These are phyloP conservation scores for Eleusine coracana DNA, from an alignment of 176 grass and related monocot species.

Conservation along the genomic window DNA sequence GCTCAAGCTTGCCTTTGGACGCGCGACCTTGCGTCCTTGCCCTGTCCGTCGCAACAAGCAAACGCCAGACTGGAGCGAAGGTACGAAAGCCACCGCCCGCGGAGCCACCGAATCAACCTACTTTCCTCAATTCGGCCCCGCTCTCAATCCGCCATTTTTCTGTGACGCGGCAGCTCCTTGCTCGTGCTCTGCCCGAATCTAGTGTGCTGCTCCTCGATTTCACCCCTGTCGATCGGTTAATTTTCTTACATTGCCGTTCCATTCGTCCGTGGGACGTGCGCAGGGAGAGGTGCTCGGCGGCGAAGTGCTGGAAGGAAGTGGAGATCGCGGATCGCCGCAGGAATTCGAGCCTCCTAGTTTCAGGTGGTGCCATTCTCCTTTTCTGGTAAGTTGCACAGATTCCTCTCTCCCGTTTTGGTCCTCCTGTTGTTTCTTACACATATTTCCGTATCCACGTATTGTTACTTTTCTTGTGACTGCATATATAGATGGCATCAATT, in stretches of 20 bases:
- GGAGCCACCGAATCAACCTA: background rate
- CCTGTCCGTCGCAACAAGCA: slow-evolving; percentile 10
- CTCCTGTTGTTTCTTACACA: no score
- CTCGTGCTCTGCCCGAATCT: slow-evolving; percentile 28
- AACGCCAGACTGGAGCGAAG: background rate
- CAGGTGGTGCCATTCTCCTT: background rate
- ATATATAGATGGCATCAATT: background rate
- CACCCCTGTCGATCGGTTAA: background rate
- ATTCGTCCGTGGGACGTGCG: background rate
- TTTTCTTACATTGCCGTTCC: background rate
- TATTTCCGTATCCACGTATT: background rate
- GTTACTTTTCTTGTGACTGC: background rate
- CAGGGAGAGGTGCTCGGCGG: background rate
- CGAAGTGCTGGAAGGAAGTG: background rate
- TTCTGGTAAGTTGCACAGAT: background rate
- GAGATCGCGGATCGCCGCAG: background rate
- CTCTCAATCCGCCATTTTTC: slow-evolving; percentile 14
- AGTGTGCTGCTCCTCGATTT: background rate
- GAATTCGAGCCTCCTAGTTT: slow-evolving; percentile 19
- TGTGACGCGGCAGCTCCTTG: background rate
- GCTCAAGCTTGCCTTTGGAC: slow-evolving; percentile 17
- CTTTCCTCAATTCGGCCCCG: background rate
- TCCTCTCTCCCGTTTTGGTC: background rate
- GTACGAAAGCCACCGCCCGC: slow-evolving; percentile 1
- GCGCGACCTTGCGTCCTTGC: slow-evolving; percentile 4